A percentile compares a stretch with the other conserved stretches of the same genome.
Conservation (phyloP, 768 basidiomycete species). For the Suillus tomentosus region DNA sequence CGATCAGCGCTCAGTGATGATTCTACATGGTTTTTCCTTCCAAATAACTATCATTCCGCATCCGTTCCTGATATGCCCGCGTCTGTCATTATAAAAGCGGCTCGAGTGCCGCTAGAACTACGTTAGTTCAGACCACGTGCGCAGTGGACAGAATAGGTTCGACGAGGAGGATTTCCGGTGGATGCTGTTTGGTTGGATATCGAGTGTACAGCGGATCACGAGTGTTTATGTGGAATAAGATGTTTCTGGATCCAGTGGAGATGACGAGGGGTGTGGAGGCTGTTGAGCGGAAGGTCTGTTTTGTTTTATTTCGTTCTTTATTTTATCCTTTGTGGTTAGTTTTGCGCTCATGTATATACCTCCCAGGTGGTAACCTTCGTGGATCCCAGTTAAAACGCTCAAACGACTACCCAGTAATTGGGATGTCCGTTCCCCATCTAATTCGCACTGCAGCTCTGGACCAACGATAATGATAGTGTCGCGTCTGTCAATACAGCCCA, state of each 20-base stretch:
- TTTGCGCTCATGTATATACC: not conserved
- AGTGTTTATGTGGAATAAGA: too few species aligned
- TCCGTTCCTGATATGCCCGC: too few species aligned
- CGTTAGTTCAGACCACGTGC: slow-evolving; percentile 83
- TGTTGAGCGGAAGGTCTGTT: slow-evolving; percentile 74
- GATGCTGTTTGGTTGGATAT: slow-evolving; percentile 99
- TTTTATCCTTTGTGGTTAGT: not conserved
- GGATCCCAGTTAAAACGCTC: slow-evolving; percentile 91
- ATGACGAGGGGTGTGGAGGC: slow-evolving; percentile 44
- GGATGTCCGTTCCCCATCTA: too few species aligned
- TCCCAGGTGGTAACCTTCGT: slow-evolving; percentile 94
- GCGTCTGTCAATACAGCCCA: too few species aligned
- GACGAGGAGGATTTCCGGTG: slow-evolving; percentile 93
- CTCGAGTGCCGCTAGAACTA: slow-evolving; percentile 95
- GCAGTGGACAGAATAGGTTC: slow-evolving; percentile 49
- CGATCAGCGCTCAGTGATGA: too few species aligned
- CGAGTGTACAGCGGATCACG: slow-evolving; percentile 61
- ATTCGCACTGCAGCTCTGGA: too few species aligned
- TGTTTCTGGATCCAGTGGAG: too few species aligned
- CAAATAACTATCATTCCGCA: too few species aligned
- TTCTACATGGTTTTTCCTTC: too few species aligned
- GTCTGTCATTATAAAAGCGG: too few species aligned
- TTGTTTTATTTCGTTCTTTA: not conserved
- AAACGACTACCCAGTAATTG: slow-evolving; percentile 64
- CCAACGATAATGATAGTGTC: too few species aligned